Evolutionary conservation across 2,329 filamentous ascomycete species (phyloP).

Genomic region (Talaromyces sp.): DNA sequence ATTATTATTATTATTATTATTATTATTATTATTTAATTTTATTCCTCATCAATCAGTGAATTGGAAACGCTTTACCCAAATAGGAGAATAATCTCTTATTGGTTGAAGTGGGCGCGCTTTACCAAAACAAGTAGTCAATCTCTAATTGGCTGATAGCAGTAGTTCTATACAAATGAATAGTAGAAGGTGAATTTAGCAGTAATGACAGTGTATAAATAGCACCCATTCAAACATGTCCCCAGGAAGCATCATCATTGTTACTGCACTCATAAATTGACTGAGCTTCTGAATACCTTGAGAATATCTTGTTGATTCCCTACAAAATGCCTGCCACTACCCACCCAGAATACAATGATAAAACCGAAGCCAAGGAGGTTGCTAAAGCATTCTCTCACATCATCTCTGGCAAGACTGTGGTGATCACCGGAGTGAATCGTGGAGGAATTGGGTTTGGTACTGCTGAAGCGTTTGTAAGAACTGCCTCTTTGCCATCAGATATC

Average conservation of each 20-base stretch:
- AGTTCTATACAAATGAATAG: background rate
- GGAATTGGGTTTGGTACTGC: slow-evolving; percentile 7
- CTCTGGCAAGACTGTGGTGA: slow-evolving; percentile 24
- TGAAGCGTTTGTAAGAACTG: slow-evolving; percentile 7
- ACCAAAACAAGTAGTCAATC: slow-evolving; percentile 3
- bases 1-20: background rate
- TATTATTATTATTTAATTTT: background rate
- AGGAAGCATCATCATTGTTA: background rate
- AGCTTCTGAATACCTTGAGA: background rate
- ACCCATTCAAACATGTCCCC: background rate
- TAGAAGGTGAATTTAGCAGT: background rate
- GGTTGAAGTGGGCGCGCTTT: background rate
- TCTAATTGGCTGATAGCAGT: slow-evolving; percentile 4
- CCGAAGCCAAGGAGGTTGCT: slow-evolving; percentile 38
- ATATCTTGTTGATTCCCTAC: slow-evolving; percentile 13
- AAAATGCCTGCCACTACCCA: slow-evolving; percentile 20
- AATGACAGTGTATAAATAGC: slow-evolving; percentile 1
- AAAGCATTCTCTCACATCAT: slow-evolving; percentile 30
- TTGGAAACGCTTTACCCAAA: background rate
- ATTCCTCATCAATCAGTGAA: background rate
- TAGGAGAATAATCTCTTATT: slow-evolving; percentile 4
- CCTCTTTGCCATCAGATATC: background rate
- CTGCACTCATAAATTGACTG: background rate
- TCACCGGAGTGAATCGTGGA: slow-evolving; percentile 2
- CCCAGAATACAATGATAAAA: slow-evolving; percentile 30